Evolutionary conservation across 2,329 filamentous ascomycete species (phyloP).

Genomic region (Thelonectria olida): DNA sequence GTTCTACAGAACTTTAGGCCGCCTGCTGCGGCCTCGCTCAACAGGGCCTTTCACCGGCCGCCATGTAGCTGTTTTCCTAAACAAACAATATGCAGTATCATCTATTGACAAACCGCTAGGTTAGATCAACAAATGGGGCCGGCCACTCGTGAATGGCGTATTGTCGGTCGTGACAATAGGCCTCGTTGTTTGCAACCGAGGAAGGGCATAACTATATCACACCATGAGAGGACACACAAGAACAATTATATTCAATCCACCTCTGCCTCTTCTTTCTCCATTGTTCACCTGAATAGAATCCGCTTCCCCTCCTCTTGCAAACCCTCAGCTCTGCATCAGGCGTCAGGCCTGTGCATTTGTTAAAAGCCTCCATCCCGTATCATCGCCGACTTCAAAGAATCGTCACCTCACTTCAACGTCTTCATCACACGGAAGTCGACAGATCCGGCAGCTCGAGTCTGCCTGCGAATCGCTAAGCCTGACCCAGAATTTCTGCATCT

Average conservation of each 20-base stretch:
- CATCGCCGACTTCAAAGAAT: neutral
- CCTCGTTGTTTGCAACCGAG: constrained; percentile 3
- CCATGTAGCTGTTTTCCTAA: constrained; percentile 31
- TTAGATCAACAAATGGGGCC: constrained; percentile 13
- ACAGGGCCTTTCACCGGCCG: constrained; percentile 28
- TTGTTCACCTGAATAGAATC: neutral
- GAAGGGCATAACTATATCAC: constrained; percentile 12
- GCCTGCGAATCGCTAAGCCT: neutral
- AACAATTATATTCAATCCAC: neutral
- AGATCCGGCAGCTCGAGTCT: neutral
- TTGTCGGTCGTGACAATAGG: constrained; percentile 8
- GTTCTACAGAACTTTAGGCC: constrained; percentile 28
- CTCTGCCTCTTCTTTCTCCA: constrained; percentile 1
- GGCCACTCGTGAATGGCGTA: neutral
- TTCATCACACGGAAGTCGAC: neutral
- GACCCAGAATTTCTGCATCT: neutral
- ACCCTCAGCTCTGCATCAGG: neutral
- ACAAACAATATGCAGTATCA: constrained; percentile 38
- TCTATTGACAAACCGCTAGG: constrained; percentile 7
- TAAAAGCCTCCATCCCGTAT: neutral
- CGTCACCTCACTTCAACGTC: neutral
- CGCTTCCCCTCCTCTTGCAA: neutral
- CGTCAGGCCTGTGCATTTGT: constrained; percentile 3
- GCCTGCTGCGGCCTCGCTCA: constrained; percentile 28
- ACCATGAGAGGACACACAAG: constrained; percentile 8